Evolutionary conservation across 805 yeast genomes (phyloP), one percentile per base, ranked within the genome.

Genomic region (Zygoascus bituminiphila): DNA sequence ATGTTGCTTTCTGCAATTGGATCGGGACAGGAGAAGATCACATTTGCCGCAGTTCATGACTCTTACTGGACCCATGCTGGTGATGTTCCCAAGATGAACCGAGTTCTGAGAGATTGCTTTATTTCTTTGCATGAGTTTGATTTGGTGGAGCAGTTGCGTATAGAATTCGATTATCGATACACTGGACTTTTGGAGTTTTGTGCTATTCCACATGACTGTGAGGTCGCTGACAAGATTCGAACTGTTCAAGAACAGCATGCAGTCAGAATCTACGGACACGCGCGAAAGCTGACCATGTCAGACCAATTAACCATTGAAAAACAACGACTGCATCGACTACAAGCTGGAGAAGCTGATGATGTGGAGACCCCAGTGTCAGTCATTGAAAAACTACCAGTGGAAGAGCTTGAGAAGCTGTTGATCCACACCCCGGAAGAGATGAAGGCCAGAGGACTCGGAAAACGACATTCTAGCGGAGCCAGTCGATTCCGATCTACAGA

Each of bases 21-120:
- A 21, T 88, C 96, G 64, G 79, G 83, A 4, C 74, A 80, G 38
- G 62, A 62, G 1, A 79, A 77, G 0, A 66, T 93, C 44, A 71
- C 79, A 10, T 91, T 93, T 73, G 96, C 98, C 0, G 81, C 98
- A 0, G 98, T 91, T 21, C 98, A 91, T 66, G 98, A 91, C 64
- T 91, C 98, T 0, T 91, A 86, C 64, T 91, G 98, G 98, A 88
- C 98, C 0, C 98, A 93, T 63, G 97, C 98, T 1, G 70, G 78
- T 44, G 91, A 86, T 62, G 80, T 91, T 38, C 82, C 81, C 51
- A 62, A 60, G 2, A 82, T 91, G 93, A 87, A 81, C 64, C 59
- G 57, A 12, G 69, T 76, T 41, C 69, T 93, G 54, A 76, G 98
- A 61, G 81, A 84, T 33, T 81, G 85, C 50, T 91, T 91, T 63